Percentiles rank a stretch among this genome's conserved stretches.
These are phyloP conservation scores for Botrytis hyacinthi DNA, from an alignment of 2,329 filamentous ascomycete genomes.

Conservation along the genomic window DNA sequence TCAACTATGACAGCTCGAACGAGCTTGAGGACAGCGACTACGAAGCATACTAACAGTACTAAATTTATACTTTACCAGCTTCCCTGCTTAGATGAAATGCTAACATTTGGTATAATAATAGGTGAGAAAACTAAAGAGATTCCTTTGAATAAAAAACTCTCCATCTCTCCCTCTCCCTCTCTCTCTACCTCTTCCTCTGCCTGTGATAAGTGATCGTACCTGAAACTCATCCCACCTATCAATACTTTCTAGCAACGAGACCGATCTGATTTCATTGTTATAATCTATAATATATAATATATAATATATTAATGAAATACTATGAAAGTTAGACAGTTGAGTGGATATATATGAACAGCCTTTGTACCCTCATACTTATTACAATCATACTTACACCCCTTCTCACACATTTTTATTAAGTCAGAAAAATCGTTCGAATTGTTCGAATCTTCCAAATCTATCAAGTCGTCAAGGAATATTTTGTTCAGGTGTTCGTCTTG, in stretches of 20 bases:
- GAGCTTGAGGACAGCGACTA: not conserved
- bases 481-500: conserved; percentile 9
- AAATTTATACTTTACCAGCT: not conserved
- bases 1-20: not conserved
- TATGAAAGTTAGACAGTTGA: not conserved
- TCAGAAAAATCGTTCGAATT: not conserved
- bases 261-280: not conserved
- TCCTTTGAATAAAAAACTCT: not conserved
- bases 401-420: not conserved
- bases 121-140: not conserved
- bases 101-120: not conserved
- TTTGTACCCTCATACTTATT: not conserved
- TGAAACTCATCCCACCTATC: not conserved
- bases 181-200: not conserved
- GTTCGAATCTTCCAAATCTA: not conserved
- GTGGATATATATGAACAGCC: not conserved
- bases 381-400: not conserved
- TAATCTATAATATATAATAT: not conserved
- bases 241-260: not conserved
- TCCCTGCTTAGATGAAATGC: not conserved
- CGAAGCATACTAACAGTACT: not conserved
- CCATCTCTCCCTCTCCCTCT: not conserved
- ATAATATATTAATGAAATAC: not conserved
- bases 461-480: not conserved
- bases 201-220: not conserved